Base-by-base conservation (phyloP, 2,329 filamentous ascomycete species). In the Anthostomella pinea region DNA sequence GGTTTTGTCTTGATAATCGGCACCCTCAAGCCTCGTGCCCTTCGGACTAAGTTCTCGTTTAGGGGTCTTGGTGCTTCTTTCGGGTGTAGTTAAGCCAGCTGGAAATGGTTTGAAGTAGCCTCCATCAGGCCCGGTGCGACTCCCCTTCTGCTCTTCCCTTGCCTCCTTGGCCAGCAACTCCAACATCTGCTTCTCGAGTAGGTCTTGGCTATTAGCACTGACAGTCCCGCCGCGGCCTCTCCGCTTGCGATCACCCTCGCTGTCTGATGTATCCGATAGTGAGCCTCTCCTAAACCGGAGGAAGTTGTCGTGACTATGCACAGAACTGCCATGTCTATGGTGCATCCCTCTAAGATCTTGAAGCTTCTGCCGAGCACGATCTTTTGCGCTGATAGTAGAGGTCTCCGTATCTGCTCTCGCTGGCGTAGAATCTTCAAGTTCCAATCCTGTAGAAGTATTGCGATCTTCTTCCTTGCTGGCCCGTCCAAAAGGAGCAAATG, bases 101-200 rank as follows among this genome's bases (percentile, higher is more conserved):
- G 56, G 49, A 8, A 55, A 40, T 9, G 59, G 49, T 40, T 66
- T 65, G 10, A 60, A 54, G 22, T 56, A 51, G 38, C 56, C 57
- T 1, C 57, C 43, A n/a, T 64, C 62, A 3, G 56, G 17, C 15
- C 56, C 60, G 19, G 50, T 52, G 4, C 20, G 16, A 22, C 42
- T 43, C 27, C 48, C 59, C n/a, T 62, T 50, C 16, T 69, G 66
- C 25, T 64, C 62, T 27, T 69, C 67, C 9, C 61, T 59, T 5
- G 67, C 68, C 52, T 81, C 77, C 42, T 69, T 69, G 5, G 72
- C 72, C 41, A 81, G 68, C 64, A 79, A 73, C 39, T 80, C 75
- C 39, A 72, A 61, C 75, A 81, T 81, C 51, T 81, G 77, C 53
- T 75, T 79, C 43, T 79, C 74, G 9, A 81, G 59, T 9, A 81